A percentile compares a stretch with the other conserved stretches of the same genome.
Evolutionary conservation across 2,329 filamentous ascomycete genomes (phyloP).

Genomic region (Fusarium sacchari): DNA sequence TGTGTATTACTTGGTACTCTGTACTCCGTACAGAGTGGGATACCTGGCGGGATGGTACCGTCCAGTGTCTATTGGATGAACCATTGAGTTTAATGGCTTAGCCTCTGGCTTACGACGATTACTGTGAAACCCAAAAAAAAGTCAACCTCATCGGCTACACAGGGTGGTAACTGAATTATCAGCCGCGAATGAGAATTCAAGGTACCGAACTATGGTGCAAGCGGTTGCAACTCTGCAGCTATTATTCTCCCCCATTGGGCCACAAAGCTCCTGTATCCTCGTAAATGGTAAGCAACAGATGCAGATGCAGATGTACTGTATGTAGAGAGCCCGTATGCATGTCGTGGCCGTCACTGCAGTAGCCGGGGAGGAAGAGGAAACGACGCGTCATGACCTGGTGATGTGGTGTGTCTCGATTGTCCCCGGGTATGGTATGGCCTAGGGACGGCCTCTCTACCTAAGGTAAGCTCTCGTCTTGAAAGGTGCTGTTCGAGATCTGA

Average conservation of each 20-base stretch:
- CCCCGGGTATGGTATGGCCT: constrained; percentile 12
- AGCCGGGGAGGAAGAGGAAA: constrained; percentile 28
- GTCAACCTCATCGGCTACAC: constrained; percentile 8
- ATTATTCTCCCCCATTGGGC: constrained; percentile 14
- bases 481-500: constrained; percentile 5
- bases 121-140: background rate
- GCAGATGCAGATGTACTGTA: background rate
- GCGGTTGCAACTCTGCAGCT: constrained; percentile 20
- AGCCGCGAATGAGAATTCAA: constrained; percentile 25
- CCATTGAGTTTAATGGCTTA: constrained; percentile 28
- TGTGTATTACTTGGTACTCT: background rate
- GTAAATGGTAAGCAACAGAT: constrained; percentile 25
- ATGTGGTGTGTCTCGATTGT: constrained; percentile 34
- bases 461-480: background rate
- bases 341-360: constrained; percentile 35
- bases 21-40: constrained; percentile 3
- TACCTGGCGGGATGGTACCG: background rate
- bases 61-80: background rate
- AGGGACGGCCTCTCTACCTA: constrained; percentile 1
- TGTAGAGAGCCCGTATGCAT: constrained; percentile 20
- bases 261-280: constrained; percentile 23
- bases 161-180: background rate
- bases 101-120: constrained; percentile 18
- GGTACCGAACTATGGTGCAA: constrained; percentile 14
- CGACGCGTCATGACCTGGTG: constrained; percentile 44